A percentile compares a stretch with the other conserved stretches of the same genome.
These are phyloP conservation scores for Penicillium olsonii DNA, from an alignment of 2,329 filamentous ascomycete species.

Conservation along the genomic window DNA sequence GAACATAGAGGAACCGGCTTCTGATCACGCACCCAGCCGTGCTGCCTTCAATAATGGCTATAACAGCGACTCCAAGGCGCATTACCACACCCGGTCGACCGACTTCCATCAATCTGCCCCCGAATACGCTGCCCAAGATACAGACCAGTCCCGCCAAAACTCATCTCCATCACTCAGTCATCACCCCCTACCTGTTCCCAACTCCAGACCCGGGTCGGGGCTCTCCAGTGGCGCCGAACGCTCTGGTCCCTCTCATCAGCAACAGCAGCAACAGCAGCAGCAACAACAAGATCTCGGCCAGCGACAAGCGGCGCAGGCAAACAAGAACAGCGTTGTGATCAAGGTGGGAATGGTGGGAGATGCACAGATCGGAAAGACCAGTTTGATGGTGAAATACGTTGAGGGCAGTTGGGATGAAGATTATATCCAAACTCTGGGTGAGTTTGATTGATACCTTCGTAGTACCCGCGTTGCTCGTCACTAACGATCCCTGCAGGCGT, in stretches of 20 bases:
- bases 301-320: constrained; percentile 44
- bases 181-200: constrained; percentile 41
- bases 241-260: constrained; percentile 49
- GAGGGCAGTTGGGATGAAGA: constrained; percentile 99
- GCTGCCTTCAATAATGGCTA: constrained; percentile 38
- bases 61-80: constrained; percentile 49
- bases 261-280: constrained; percentile 13
- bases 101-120: constrained; percentile 34
- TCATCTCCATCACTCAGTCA: constrained; percentile 43
- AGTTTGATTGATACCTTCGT: constrained; percentile 19
- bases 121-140: constrained; percentile 49
- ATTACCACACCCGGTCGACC: constrained; percentile 49
- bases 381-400: constrained; percentile 99
- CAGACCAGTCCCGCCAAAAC: constrained; percentile 45
- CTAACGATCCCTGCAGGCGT: constrained; percentile 61
- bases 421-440: constrained; percentile 94
- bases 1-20: constrained; percentile 33
- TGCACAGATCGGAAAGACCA: constrained; percentile 98
- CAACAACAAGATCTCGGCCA: constrained; percentile 50
- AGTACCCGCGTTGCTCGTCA: neutral
- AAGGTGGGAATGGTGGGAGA: constrained; percentile 99
- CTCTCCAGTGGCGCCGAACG: constrained; percentile 48
- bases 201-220: constrained; percentile 52
- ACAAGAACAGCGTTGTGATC: constrained; percentile 77
- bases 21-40: constrained; percentile 38